Evolutionary conservation across 2,329 filamentous ascomycete species (phyloP), one percentile per base, ranked within the genome.

Genomic region (Fusarium abutilonis): DNA sequence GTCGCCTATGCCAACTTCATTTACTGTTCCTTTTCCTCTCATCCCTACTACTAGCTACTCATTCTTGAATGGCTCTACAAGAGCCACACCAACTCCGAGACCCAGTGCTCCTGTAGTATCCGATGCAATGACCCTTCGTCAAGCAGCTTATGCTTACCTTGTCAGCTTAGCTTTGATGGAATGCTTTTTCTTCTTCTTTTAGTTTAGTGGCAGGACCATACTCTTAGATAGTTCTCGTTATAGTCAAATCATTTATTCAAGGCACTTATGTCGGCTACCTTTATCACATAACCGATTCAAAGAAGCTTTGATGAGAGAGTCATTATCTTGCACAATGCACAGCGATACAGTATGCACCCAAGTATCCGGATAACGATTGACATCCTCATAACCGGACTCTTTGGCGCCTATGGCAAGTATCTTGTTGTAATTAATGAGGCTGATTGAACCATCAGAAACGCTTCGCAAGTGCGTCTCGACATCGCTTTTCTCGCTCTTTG

Each of bases 361-460:
- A 9, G 35, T 48, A 4, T 48, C 11, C 8, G 45, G 35, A 23
- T 13, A 36, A 36, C 42, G 31, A 45, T 45, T 26, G n/a, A 15
- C 10, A n/a, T 29, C 10, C 42, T 45, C 42, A 17, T 23, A 45
- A 19, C 23, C 42, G 8, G 42, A 45, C 31, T 35, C 42, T 35
- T 45, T 45, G 42, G 42, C 19, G 19, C 42, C 31, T 35, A 45
- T 14, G 9, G 19, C 31, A 21, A 45, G 31, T 45, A 45, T 45
- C 14, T 17, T 19, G 6, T 35, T 3, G 19, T 26, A 45, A 14
- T 19, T 15, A 34, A 4, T 15, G 17, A 17, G 42, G 23, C 8
- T 45, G 17, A 45, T 23, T 35, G n/a, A 19, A 19, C 42, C 31
- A 45, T 45, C 23, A 21, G 9, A 15, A 15, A 46, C 21, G 13